phyloP scores from a whole-genome alignment of 106 monocot genomes.

The Amphibolis antarctica region DNA sequence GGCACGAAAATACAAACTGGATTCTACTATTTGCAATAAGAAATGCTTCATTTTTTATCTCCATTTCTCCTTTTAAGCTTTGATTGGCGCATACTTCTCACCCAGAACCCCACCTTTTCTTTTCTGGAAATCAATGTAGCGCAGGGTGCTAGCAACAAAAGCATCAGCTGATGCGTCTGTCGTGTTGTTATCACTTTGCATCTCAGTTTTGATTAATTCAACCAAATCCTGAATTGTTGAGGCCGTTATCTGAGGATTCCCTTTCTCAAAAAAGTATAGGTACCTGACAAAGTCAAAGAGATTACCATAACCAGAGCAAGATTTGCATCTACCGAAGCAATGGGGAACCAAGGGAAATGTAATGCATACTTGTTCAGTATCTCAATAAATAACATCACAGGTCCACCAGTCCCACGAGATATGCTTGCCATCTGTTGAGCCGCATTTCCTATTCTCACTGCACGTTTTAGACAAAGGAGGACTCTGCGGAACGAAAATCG shows the following conservation, averaged over 20 bases:
- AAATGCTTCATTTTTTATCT: not conserved
- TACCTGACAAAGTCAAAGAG: constrained; percentile 46
- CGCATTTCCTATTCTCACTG: constrained; percentile 90
- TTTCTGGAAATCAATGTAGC: constrained; percentile 90
- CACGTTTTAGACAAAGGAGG: constrained; percentile 90
- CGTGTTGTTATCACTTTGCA: constrained; percentile 56
- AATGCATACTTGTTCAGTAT: constrained; percentile 86
- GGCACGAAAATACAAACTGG: not conserved
- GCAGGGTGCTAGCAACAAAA: constrained; percentile 76
- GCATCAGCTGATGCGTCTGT: constrained; percentile 51
- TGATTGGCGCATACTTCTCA: constrained; percentile 82
- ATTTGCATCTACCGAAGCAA: not conserved
- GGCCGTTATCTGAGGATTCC: constrained; percentile 75
- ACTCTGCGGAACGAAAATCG: constrained; percentile 36
- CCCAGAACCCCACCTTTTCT: constrained; percentile 85
- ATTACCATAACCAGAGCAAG: not conserved
- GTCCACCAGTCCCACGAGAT: constrained; percentile 57
- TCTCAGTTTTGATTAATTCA: constrained; percentile 75
- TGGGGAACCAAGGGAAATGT: not conserved
- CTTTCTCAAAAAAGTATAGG: constrained; percentile 94
- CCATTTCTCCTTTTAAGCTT: constrained; percentile 12
- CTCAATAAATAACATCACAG: constrained; percentile 65
- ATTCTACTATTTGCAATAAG: not conserved
- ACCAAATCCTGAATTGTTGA: constrained; percentile 67
- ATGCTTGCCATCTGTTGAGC: constrained; percentile 92